Evolutionary conservation across 2,329 filamentous ascomycete species (phyloP), one percentile per base, ranked within the genome.

Genomic region (Xylariaceae sp.): DNA sequence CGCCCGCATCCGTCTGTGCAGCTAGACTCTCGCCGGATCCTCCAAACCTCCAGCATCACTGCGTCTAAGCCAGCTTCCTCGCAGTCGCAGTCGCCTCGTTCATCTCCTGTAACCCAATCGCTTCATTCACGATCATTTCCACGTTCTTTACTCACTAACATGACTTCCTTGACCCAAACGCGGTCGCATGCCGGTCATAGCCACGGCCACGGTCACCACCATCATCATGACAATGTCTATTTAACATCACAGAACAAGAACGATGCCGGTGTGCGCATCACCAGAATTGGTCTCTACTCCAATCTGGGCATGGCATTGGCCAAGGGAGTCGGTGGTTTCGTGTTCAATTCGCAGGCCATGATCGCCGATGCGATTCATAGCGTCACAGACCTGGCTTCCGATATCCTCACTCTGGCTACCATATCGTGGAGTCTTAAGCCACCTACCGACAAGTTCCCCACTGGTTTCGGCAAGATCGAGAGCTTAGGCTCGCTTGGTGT

Each of bases 401-500:
- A 99, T 74, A 82, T 99, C 67, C 86, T 97, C 73, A 99, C 94
- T 0, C 82, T 99, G 17, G 90, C 90, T 13, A 99, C 94, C 8
- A 92, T 99, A 51, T 93, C 92, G 17, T 96, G 90, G 86, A 96
- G 92, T 61, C 77, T 97, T 61, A 91, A 89, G 68, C 88, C 90
- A 4, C 92, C 94, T 0, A 90, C 89, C 9, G 82, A 88, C 57
- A 83, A 83, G 47, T 99, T 96, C 72, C 94, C 94, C 1, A 85
- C 87, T 68, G 94, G 94, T 1, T 99, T 96, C 72, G 94, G 94
- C 72, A 99, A 99, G 78, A 84, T 99, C n/a, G 94, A 99, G 79
- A 96, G 92, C 69, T 77, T 99, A 71, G 94, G 94, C 17, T 94
- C 92, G 18, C 78, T 99, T 60, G 94, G 93, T 13, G 94, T 99